A percentile compares a stretch with the other conserved stretches of the same genome.
Evolutionary conservation across 106 monocot genomes (phyloP).

Genomic region (Acanthochlamys bracteata): DNA sequence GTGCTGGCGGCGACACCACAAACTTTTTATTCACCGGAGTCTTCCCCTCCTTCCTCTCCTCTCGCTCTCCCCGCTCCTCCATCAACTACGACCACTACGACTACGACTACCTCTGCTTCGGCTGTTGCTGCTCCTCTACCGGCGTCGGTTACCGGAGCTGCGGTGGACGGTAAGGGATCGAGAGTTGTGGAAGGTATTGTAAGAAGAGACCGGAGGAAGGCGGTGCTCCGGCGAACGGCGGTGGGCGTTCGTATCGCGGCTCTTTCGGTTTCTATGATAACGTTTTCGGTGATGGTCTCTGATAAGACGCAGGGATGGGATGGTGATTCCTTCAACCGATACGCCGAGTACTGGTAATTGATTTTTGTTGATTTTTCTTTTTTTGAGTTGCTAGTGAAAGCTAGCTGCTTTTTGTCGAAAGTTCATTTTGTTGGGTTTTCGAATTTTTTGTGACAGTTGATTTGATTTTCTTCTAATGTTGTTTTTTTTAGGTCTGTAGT

Average conservation of each 20-base stretch:
- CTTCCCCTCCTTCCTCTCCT: too few species aligned
- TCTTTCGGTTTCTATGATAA: conserved; percentile 38
- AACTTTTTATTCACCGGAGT: too few species aligned
- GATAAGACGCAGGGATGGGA: conserved; percentile 76
- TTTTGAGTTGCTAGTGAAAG: background rate
- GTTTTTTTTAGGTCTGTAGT: too few species aligned
- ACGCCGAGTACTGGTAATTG: conserved; percentile 52
- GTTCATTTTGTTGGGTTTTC: too few species aligned
- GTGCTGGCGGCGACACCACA: too few species aligned
- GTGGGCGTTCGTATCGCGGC: conserved; percentile 46
- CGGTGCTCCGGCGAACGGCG: conserved; percentile 20
- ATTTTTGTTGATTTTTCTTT: background rate
- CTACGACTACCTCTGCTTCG: too few species aligned
- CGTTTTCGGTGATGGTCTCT: conserved; percentile 81
- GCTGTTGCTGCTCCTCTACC: background rate
- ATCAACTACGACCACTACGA: too few species aligned
- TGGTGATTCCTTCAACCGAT: conserved; percentile 88
- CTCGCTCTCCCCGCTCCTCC: too few species aligned
- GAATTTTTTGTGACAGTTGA: too few species aligned
- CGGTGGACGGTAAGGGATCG: conserved; percentile 15
- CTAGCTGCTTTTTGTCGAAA: background rate
- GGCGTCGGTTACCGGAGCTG: conserved; percentile 3
- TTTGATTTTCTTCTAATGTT: too few species aligned
- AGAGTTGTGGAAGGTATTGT: conserved; percentile 26
- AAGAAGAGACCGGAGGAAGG: conserved; percentile 12